Percentiles rank a stretch among this genome's conserved stretches.
phyloP scores from a whole-genome alignment of 1,284 basidiomycete genomes.

The Ustilago esculenta region DNA sequence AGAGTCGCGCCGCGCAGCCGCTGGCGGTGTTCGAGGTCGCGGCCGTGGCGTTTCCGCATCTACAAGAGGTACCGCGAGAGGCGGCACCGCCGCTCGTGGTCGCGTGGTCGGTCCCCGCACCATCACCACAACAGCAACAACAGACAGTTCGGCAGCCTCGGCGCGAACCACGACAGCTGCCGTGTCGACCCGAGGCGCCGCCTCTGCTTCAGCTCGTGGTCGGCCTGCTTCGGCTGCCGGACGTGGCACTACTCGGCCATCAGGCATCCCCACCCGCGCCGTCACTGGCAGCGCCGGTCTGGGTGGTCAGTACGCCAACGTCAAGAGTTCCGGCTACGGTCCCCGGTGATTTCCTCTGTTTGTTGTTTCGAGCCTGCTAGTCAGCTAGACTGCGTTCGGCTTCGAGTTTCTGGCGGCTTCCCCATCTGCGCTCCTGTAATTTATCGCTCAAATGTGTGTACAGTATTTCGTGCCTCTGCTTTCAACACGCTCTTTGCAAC shows the following conservation, averaged over 20 bases:
- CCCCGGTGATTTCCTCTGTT: conserved; percentile 28
- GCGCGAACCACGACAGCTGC: conserved; percentile 3
- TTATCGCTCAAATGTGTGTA: too few species aligned
- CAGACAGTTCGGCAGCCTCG: not conserved
- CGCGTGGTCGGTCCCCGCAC: conserved; percentile 13
- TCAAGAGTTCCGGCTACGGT: conserved; percentile 53
- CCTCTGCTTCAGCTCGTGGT: conserved; percentile 12
- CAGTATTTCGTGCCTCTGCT: too few species aligned
- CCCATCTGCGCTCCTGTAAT: too few species aligned
- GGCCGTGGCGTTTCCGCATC: conserved; percentile 22
- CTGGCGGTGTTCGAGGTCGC: conserved; percentile 9
- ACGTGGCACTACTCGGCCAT: conserved; percentile 17
- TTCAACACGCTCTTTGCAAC: too few species aligned
- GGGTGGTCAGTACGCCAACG: conserved; percentile 50
- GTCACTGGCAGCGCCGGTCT: conserved; percentile 43
- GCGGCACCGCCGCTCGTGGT: conserved; percentile 16
- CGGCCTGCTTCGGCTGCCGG: conserved; percentile 17
- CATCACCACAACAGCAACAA: conserved; percentile 2
- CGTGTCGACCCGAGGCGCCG: conserved; percentile 7
- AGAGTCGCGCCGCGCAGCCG: conserved; percentile 9
- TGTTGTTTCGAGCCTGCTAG: too few species aligned
- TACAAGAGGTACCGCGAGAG: conserved; percentile 19
- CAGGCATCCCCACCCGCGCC: conserved; percentile 34
- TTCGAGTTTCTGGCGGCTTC: too few species aligned
- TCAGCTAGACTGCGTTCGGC: too few species aligned